These are phyloP conservation scores for Microthlaspi erraticum DNA, from an alignment of 345 rosid genomes.

Conservation along the genomic window DNA sequence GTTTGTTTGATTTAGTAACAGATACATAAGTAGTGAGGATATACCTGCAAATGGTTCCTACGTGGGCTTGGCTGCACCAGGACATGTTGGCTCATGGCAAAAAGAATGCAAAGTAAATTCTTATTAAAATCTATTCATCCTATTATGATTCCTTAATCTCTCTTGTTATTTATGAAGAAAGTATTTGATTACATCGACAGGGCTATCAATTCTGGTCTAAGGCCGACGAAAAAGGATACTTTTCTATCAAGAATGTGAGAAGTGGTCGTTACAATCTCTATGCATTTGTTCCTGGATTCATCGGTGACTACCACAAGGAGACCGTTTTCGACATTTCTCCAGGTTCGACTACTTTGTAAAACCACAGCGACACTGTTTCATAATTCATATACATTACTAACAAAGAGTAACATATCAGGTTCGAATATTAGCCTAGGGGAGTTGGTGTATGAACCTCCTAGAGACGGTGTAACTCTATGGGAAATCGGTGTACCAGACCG, in stretches of 20 bases:
- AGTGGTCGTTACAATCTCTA: constrained; percentile 69
- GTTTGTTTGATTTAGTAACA: constrained; percentile 41
- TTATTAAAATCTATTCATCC: constrained; percentile 5
- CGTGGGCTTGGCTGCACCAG: constrained; percentile 83
- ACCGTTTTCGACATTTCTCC: constrained; percentile 48
- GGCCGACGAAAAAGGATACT: constrained; percentile 64
- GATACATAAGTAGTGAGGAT: constrained; percentile 48
- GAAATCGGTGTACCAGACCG: constrained; percentile 94
- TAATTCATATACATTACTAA: background rate
- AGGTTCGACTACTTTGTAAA: constrained; percentile 49
- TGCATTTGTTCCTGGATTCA: constrained; percentile 77
- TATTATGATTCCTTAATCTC: background rate
- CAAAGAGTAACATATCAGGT: constrained; percentile 42
- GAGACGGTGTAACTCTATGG: constrained; percentile 88
- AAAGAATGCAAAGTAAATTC: constrained; percentile 72
- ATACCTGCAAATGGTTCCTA: constrained; percentile 63
- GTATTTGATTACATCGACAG: constrained; percentile 44
- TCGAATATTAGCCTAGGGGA: constrained; percentile 55
- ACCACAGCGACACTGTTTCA: background rate
- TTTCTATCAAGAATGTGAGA: constrained; percentile 54
- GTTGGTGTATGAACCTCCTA: constrained; percentile 75
- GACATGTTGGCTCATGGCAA: constrained; percentile 95
- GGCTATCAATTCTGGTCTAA: constrained; percentile 90
- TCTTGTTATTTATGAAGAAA: background rate
- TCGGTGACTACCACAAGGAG: constrained; percentile 76